Base-by-base conservation (phyloP, 2,329 filamentous ascomycete species). In the Cyclaneusma minus region DNA sequence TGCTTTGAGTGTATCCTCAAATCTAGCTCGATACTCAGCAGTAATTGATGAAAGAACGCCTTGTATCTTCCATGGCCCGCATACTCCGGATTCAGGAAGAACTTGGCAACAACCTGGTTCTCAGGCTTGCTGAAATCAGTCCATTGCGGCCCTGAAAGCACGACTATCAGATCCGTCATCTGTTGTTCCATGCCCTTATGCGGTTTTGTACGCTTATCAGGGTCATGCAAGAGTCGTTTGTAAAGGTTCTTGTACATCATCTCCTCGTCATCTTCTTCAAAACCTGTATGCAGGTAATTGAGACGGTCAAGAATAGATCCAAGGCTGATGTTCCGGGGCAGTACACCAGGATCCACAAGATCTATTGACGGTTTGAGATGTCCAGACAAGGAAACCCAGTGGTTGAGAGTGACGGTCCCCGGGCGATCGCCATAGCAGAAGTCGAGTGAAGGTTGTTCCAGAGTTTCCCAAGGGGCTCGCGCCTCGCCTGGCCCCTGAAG, bases 21-120 rank as follows among this genome's bases (percentile, higher is more conserved):
- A 41, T 80, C 70, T 4, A 84, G 57, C 48, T 84, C 78, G 25
- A 79, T 58, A 35, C 73, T 76, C 21, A 84, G 61, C 3, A 84
- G 57, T n/a, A 84, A 52, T 48, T 84, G 78, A 44, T 81, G 75
- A 46, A 80, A 82, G 52, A 84, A 83, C 14, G 61, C 62, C 32
- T 65, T 62, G 39, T 75, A 77, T 15, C 30, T 30, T 16, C 40
- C 41, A 23, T 62, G 55, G 37, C 74, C 71, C 11, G 57, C 54
- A 18, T 61, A 56, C 29, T 60, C 56, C 8, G 61, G 60, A 38
- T 75, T 66, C 35, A 73, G 72, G 32, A 83, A 76, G 49, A 76
- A 82, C 28, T 72, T 69, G 3, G 78, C 78, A 13, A 75, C 68
- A 13, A 82, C 71, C 41, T 84, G 78, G 40, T 82, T 80, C 41